Evolutionary conservation across 768 basidiomycete genomes (phyloP).

Genomic region (Phanerochaete sordida): DNA sequence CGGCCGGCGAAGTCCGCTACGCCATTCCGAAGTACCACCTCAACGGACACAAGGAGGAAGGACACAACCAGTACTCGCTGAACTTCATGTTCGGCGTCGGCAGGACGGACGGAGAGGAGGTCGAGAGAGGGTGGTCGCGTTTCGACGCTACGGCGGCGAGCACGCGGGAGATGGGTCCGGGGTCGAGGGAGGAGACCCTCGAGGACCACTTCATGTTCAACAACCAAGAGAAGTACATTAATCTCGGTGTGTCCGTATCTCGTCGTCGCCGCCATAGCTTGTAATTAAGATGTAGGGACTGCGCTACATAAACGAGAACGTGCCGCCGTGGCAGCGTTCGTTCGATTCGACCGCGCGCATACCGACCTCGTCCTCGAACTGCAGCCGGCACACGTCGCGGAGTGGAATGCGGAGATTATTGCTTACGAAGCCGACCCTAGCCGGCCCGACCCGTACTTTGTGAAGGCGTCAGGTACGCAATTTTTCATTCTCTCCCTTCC

Average conservation of each 20-base stretch:
- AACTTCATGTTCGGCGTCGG: conserved; percentile 27
- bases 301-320: not conserved
- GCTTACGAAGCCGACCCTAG: conserved; percentile 22
- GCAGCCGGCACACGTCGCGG: not conserved
- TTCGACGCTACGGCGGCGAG: conserved; percentile 29
- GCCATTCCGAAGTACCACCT: conserved; percentile 38
- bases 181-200: conserved; percentile 29
- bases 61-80: conserved; percentile 29
- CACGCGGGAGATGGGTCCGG: conserved; percentile 34
- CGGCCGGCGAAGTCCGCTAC: conserved; percentile 4
- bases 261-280: not conserved
- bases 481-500: not conserved
- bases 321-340: not conserved
- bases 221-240: conserved; percentile 33
- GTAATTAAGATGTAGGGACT: no score
- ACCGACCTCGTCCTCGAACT: not conserved
- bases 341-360: not conserved
- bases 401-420: conserved; percentile 19
- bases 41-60: conserved; percentile 27
- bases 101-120: conserved; percentile 32
- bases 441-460: conserved; percentile 19
- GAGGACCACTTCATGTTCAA: conserved; percentile 33
- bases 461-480: not conserved
- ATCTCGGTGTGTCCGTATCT: conserved; percentile 23
- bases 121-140: conserved; percentile 35